Evolutionary conservation across 179 eudicot species (phyloP), one percentile per base, ranked within the genome.

Genomic region (Heliamphora pulchella): DNA sequence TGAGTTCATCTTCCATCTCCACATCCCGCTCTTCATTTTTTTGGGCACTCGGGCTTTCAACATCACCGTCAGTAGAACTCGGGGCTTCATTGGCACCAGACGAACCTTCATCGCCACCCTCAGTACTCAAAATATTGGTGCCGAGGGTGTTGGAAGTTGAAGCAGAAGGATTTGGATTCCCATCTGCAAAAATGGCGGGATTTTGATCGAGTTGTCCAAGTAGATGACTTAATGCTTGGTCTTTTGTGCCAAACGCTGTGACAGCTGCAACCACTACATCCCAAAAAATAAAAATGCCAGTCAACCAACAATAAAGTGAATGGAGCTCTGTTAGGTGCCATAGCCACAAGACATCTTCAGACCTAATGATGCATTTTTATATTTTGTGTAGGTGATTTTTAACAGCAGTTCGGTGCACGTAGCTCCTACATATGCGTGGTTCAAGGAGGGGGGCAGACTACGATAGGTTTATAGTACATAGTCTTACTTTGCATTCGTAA

Each of bases 1-100:
- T 83, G 2, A 95, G 87, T 80, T 89, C 94, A 62, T 88, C 84
- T 85, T 95, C 98, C 90, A 92, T 92, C 86, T 91, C 98, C 62
- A 78, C 81, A 79, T 95, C 98, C 66, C 95, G 86, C 20, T 87
- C 89, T 80, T 85, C 84, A 5, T 15, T 81, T 54, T 78, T 75
- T 8, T 43, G 70, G 20, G 82, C 62, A 72, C 81, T 84, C 67
- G 88, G 78, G 17, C 83, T 85, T 44, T 75, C 88, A 67, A 64
- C 62, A n/a, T 31, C 66, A n/a, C 1, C 79, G 9, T 63, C 57
- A 7, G 20, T 20, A 14, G 5, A 31, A 31, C 31, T 31, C 4
- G 61, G 20, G n/a, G 22, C 85, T 66, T 71, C 83, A 20, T 55
- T 80, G 41, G 84, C 68, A 57, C 81, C 83, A 9, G 91, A 87